Evolutionary conservation across 441 rosid genomes (phyloP), one percentile per base, ranked within the genome.

Genomic region (Pelargonium myrrhifolium): DNA sequence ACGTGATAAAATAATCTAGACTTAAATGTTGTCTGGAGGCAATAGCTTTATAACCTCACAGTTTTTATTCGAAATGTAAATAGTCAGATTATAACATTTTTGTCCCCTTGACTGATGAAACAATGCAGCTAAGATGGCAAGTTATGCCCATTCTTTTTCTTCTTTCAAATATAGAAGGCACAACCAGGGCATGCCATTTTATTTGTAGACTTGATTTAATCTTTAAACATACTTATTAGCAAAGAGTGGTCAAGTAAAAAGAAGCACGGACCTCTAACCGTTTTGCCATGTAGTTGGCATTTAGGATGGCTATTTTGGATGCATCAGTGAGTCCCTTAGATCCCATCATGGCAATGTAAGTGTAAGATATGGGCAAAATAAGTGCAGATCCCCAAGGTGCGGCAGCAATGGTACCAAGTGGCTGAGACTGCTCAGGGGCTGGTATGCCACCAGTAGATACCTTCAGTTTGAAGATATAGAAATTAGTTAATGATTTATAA

Each of bases 321-420:
- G 97, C 99, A 2, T 89, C 95, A 63, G 97, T 87, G 65, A 92
- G 89, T 69, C 99, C 99, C 67, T 86, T 81, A 18, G 99, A 91
- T 26, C 97, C 99, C 99, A 94, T 94, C 99, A 94, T 92, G 68
- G 94, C 97, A 53, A 94, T 87, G 79, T 94, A 94, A 60, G 94
- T 76, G 65, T 89, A 94, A 0, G 99, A 94, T 42, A 94, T 92
- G 11, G 97, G 97, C 83, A 94, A 82, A 80, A 93, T 93, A 71
- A 93, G 96, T 11, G 97, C 93, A 65, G 97, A 93, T 62, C 97
- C 99, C 97, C 96, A 93, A 2, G 97, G 99, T 67, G 99, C 99
- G 22, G 99, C 99, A 0, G 99, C 58, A 76, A 93, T 93, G 70
- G 96, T 74, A 64, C 99, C 99, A 64, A 93, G 67, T 9, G 97